These are phyloP conservation scores for Leccinum fibrillosum DNA, from an alignment of 768 basidiomycete species.

Conservation along the genomic window DNA sequence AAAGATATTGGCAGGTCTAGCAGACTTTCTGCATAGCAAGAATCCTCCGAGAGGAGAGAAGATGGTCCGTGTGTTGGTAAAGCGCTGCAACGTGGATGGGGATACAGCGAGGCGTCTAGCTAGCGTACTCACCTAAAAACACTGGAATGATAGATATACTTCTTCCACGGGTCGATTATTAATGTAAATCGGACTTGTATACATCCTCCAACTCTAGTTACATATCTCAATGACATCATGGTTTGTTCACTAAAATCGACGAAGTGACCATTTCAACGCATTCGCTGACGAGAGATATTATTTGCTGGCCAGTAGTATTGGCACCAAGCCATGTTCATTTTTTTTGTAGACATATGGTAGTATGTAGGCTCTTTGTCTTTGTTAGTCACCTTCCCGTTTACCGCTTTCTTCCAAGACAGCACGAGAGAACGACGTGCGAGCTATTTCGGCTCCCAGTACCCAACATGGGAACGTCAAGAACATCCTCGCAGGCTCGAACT, in stretches of 20 bases:
- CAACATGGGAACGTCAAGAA: conserved; percentile 40
- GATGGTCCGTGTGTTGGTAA: conserved; percentile 21
- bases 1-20: conserved; percentile 20
- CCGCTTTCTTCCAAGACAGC: background rate
- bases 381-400: background rate
- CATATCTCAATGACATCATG: background rate
- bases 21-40: conserved; percentile 16
- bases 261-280: background rate
- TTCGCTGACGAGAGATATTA: too few relatives aligned
- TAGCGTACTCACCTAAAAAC: conserved; percentile 3
- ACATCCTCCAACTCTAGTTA: background rate
- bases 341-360: too few relatives aligned
- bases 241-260: background rate
- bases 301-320: too few relatives aligned
- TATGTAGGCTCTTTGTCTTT: background rate
- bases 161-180: background rate
- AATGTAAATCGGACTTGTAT: background rate
- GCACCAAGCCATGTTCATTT: too few relatives aligned
- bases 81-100: conserved; percentile 28
- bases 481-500: conserved; percentile 33
- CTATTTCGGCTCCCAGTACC: conserved; percentile 21
- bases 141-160: background rate
- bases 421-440: conserved; percentile 1
- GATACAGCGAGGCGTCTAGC: conserved; percentile 26
- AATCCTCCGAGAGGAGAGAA: conserved; percentile 26